Evolutionary conservation across 2,329 filamentous ascomycete species (phyloP), one percentile per base, ranked within the genome.

Genomic region (Nemania serpens): DNA sequence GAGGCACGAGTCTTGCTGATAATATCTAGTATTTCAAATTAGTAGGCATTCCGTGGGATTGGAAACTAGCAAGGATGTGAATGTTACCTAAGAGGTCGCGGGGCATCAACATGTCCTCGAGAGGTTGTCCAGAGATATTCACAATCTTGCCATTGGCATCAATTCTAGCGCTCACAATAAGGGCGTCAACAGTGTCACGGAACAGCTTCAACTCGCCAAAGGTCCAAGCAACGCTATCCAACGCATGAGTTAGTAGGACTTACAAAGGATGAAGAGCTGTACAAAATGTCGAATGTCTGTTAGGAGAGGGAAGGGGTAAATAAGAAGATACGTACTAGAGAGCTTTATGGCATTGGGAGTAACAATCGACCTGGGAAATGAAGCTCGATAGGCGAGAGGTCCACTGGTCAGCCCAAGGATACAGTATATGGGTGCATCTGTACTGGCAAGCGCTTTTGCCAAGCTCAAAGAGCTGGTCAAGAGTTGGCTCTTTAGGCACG

Each of bases 371-470:
- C 20, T 62, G 48, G 0, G 15, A 17, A 18, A 37, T 20, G 41
- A 58, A 63, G 22, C 45, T 25, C 5, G 46, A n/a, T 15, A 71
- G 50, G 2, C 18, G n/a, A 9, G 46, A 29, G 34, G 62, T 7
- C 70, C 71, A 70, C 15, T 58, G 55, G 10, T 34, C 15, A 36
- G 62, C 66, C 71, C 71, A 73, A 39, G 70, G 70, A 53, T 67
- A 61, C 25, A 67, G 36, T 1, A 73, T 55, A 49, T 68, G 67
- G 17, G 63, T 62, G 34, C 69, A 71, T 9, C 61, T 49, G 50
- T 69, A 72, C 13, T 66, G 59, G 11, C 51, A 55, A 6, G 61
- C 59, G 1, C 61, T 61, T n/a, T 57, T 48, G 1, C 61, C 45
- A 10, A 73, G 53, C 49, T 71, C 60, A 13, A 64, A 70, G 1